Base-by-base conservation (phyloP, 2,329 filamentous ascomycete species). In the Epichloe hybrida region DNA sequence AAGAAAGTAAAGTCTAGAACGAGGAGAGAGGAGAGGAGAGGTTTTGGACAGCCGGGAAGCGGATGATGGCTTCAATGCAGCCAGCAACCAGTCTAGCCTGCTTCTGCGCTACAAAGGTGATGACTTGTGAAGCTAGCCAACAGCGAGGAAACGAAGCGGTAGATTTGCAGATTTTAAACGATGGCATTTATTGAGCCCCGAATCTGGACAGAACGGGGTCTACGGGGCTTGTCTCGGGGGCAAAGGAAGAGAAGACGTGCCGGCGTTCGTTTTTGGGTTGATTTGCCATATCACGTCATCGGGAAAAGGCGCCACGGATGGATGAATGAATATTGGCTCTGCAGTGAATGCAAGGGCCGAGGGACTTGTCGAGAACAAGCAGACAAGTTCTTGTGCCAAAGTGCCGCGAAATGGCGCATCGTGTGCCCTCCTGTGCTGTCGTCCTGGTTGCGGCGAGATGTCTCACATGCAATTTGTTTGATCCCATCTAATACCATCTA, bases 281-380 rank as follows among this genome's bases (percentile, higher is more conserved):
- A n/a, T 34, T 49, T 34, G 40, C 47, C 20, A 36, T 49, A 49
- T 36, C 47, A 49, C 47, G 47, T 43, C 47, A 49, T 49, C 47
- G 40, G 31, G 31, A 23, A 27, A 42, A 12, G 5, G 40, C 47
- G 47, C 47, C 39, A 43, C 40, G 15, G 47, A 36, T 49, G 38
- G 35, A 41, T 41, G 27, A 11, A 41, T 41, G 27, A 11, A 15
- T 13, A 17, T n/a, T 41, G 23, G 46, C 37, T 31, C 27, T 31
- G 27, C 27, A 9, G 27, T 31, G 3, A 31, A 31, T 8, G 27
- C 27, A 31, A 31, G 27, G 9, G 27, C 21, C 40, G 40, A 42
- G n/a, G 20, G 40, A 11, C 40, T 5, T 11, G 40, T 42, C 20
- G 21, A 20, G 40, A 42, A 23, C 39, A 41, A 41, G 21, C 39